Percentiles rank a stretch among this genome's conserved stretches.
These are phyloP conservation scores for Peribolospora kevripleyi DNA, from an alignment of 768 basidiomycete species.

Conservation along the genomic window DNA sequence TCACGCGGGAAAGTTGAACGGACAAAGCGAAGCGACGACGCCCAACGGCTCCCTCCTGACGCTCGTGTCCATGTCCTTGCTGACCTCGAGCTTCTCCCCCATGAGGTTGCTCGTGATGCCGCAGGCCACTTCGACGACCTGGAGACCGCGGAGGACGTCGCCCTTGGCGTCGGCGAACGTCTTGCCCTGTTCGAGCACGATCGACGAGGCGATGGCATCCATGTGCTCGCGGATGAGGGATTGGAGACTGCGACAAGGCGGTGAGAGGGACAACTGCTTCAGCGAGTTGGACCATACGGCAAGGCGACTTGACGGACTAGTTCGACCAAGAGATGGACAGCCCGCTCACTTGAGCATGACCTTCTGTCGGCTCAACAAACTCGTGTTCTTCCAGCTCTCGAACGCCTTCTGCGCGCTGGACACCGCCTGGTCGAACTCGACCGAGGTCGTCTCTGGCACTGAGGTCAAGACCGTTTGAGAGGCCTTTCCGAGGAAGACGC, in stretches of 20 bases:
- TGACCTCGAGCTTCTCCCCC: constrained; percentile 76
- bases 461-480: constrained; percentile 72
- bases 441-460: constrained; percentile 63
- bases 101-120: constrained; percentile 63
- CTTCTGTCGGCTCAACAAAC: constrained; percentile 60
- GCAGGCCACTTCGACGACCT: constrained; percentile 30
- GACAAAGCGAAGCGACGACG: constrained; percentile 44
- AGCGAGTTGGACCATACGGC: not conserved
- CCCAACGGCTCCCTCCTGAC: constrained; percentile 63
- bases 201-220: constrained; percentile 50
- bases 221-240: constrained; percentile 60
- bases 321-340: not conserved
- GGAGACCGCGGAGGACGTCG: constrained; percentile 66
- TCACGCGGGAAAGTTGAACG: constrained; percentile 76
- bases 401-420: constrained; percentile 61
- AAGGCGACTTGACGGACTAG: not conserved
- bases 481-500: constrained; percentile 27
- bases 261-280: not conserved
- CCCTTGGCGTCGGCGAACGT: constrained; percentile 85
- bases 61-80: constrained; percentile 82
- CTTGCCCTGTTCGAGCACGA: constrained; percentile 67
- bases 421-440: constrained; percentile 63
- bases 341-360: constrained; percentile 63
- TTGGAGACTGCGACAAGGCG: constrained; percentile 38
- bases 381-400: constrained; percentile 68